These are phyloP conservation scores for Salisapilia sapeloensis DNA, from an alignment of 352 stramenopile genomes.

Conservation along the genomic window DNA sequence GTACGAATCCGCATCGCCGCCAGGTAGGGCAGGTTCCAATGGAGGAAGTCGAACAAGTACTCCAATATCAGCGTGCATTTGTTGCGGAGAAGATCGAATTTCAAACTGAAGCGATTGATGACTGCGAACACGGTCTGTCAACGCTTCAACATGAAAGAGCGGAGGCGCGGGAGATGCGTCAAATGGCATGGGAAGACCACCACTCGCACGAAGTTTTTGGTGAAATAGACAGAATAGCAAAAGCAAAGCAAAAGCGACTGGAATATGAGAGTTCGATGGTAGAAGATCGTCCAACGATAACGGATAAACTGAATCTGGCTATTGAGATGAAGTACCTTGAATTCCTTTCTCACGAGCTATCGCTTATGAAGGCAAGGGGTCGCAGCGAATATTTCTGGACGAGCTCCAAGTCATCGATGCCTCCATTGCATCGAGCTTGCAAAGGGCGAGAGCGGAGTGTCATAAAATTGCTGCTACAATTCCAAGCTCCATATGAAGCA, in stretches of 20 bases:
- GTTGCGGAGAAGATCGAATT: conserved; percentile 14
- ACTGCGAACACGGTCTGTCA: conserved; percentile 30
- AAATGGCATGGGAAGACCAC: conserved; percentile 58
- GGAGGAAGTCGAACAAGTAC: conserved; percentile 16
- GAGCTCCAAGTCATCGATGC: conserved; percentile 22
- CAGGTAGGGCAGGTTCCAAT: conserved; percentile 31
- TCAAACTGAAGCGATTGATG: conserved; percentile 20
- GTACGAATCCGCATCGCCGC: conserved; percentile 12
- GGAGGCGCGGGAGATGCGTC: conserved; percentile 25
- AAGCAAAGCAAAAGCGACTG: conserved; percentile 19
- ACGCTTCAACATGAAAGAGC: conserved; percentile 20
- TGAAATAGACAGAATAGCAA: conserved; percentile 5
- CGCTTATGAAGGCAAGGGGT: conserved; percentile 2
- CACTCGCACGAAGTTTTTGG: conserved; percentile 10
- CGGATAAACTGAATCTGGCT: conserved; percentile 57
- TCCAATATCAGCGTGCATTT: conserved; percentile 23
- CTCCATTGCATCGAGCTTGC: conserved; percentile 31
- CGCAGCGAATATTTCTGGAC: conserved; percentile 18
- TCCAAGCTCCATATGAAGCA: conserved; percentile 6
- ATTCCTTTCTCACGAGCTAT: conserved; percentile 17
- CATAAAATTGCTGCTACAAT: conserved; percentile 18
- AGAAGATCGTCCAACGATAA: conserved; percentile 23
- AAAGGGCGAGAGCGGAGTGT: conserved; percentile 21
- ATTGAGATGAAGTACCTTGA: conserved; percentile 29
- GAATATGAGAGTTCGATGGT: conserved; percentile 34